A percentile compares a stretch with the other conserved stretches of the same genome.
Evolutionary conservation across 352 stramenopile genomes (phyloP).

Genomic region (Pythium utonaiense): DNA sequence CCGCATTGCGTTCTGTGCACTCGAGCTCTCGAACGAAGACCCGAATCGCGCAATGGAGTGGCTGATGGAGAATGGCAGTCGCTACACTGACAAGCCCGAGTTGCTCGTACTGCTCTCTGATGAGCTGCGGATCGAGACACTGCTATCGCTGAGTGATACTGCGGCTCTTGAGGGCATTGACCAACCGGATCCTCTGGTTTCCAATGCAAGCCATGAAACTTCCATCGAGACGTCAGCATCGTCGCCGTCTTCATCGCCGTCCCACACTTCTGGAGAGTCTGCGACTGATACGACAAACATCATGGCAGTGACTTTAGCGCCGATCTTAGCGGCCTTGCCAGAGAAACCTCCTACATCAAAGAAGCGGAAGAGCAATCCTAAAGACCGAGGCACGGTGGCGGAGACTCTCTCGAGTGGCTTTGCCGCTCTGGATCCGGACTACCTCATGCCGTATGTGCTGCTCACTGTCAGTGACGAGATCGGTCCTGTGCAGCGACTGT

Average conservation of each 20-base stretch:
- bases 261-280: slow-evolving; percentile 12
- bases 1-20: slow-evolving; percentile 49
- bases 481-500: slow-evolving; percentile 64
- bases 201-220: slow-evolving; percentile 14
- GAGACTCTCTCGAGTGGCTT: slow-evolving; percentile 30
- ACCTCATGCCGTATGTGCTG: slow-evolving; percentile 71
- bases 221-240: background rate
- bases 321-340: slow-evolving; percentile 54
- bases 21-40: slow-evolving; percentile 79
- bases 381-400: background rate
- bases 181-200: slow-evolving; percentile 61
- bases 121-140: slow-evolving; percentile 41
- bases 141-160: slow-evolving; percentile 45
- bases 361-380: slow-evolving; percentile 15
- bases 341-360: slow-evolving; percentile 19
- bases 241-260: background rate
- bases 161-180: slow-evolving; percentile 79
- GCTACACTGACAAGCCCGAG: slow-evolving; percentile 55
- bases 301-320: slow-evolving; percentile 75
- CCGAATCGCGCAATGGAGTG: slow-evolving; percentile 86
- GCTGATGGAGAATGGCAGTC: slow-evolving; percentile 78
- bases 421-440: slow-evolving; percentile 63
- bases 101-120: slow-evolving; percentile 44
- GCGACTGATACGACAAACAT: slow-evolving; percentile 49
- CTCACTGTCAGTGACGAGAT: slow-evolving; percentile 72